These are phyloP conservation scores for Rhizopus delemar DNA, from an alignment of 371 early-diverging fungal species.

Conservation along the genomic window DNA sequence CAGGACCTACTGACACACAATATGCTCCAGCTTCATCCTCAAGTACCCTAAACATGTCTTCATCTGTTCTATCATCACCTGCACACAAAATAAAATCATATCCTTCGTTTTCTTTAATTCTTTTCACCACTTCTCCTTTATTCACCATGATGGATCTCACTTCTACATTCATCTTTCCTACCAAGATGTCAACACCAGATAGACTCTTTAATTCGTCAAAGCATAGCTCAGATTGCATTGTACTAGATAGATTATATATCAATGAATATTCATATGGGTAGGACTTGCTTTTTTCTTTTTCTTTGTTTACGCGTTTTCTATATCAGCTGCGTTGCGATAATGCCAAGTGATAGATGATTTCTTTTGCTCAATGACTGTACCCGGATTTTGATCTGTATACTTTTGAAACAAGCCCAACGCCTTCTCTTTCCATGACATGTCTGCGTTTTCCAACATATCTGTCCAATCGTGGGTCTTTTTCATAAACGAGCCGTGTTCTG, in stretches of 20 bases:
- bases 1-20: constrained; percentile 40
- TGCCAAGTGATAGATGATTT: constrained; percentile 89
- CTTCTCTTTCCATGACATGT: constrained; percentile 85
- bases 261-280: constrained; percentile 2
- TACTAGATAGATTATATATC: constrained; percentile 20
- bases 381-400: constrained; percentile 88
- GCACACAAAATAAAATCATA: constrained; percentile 90
- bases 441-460: constrained; percentile 80
- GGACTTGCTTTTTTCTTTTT: background rate
- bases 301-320: constrained; percentile 37
- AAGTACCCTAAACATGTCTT: constrained; percentile 88
- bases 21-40: constrained; percentile 25
- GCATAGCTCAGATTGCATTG: constrained; percentile 76
- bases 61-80: constrained; percentile 97
- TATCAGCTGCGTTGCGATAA: constrained; percentile 72
- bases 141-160: constrained; percentile 81
- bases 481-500: constrained; percentile 76
- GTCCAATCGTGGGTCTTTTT: constrained; percentile 88
- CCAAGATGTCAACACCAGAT: constrained; percentile 90
- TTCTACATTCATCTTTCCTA: constrained; percentile 97
- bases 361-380: constrained; percentile 89
- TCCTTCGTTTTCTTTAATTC: constrained; percentile 38
- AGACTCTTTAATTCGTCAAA: constrained; percentile 78
- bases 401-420: constrained; percentile 87
- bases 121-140: constrained; percentile 93